Conservation (phyloP, 306 rosid genomes). For the Trichosanthes cucumerina region DNA sequence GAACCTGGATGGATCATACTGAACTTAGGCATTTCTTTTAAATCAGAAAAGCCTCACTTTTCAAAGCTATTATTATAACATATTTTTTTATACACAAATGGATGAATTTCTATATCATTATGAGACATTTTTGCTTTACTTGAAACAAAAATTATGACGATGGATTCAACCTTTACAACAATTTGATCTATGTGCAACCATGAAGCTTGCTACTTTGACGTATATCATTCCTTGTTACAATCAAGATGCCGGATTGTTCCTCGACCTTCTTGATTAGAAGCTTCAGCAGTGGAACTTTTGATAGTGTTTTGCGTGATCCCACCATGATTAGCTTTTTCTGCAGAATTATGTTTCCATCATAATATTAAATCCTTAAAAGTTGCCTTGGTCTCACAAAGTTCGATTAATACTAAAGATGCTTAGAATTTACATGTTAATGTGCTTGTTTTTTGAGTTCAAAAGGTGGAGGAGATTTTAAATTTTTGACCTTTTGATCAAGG, state of each 20-base stretch:
- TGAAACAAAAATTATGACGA: not conserved
- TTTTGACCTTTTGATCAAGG: too few species aligned
- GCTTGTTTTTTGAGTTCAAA: too few species aligned
- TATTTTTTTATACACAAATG: not conserved
- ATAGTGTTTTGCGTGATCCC: constrained; percentile 72
- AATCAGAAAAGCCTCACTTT: not conserved
- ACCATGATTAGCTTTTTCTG: constrained; percentile 91
- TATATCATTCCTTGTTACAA: constrained; percentile 44
- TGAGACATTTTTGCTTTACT: not conserved
- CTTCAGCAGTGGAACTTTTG: constrained; percentile 64
- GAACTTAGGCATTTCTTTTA: not conserved
- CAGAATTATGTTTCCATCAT: not conserved
- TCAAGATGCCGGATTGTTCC: constrained; percentile 60
- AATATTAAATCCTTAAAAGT: not conserved
- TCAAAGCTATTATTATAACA: not conserved
- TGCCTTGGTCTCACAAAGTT: not conserved
- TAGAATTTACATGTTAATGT: not conserved
- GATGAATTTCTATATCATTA: not conserved
- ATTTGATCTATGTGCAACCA: constrained; percentile 46
- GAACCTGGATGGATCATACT: not conserved
- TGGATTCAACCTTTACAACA: constrained; percentile 7
- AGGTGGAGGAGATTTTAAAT: too few species aligned
- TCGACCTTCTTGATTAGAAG: constrained; percentile 83
- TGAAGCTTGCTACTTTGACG: constrained; percentile 27
- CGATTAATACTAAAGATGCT: not conserved